Percentiles rank a stretch among this genome's conserved stretches.
These are phyloP conservation scores for Moringa oleifera DNA, from an alignment of 345 rosid species.

Conservation along the genomic window DNA sequence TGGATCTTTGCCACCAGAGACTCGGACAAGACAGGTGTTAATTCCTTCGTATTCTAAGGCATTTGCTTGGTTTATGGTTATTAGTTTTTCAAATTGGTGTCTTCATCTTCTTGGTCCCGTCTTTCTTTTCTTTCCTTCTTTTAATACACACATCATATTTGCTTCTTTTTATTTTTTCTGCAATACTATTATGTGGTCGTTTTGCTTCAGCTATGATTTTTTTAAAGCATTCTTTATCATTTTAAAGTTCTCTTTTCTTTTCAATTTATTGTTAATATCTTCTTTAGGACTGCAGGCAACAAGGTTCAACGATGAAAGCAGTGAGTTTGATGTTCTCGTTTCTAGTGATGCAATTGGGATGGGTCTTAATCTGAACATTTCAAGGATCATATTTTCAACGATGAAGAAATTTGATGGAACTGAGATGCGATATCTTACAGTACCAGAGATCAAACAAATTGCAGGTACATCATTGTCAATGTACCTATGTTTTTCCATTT, in stretches of 20 bases:
- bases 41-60: slow-evolving; percentile 15
- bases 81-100: neutral
- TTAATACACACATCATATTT: neutral
- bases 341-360: slow-evolving; percentile 98
- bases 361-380: slow-evolving; percentile 91
- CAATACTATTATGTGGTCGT: neutral
- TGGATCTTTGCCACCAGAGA: slow-evolving; percentile 89
- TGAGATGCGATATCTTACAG: slow-evolving; percentile 59
- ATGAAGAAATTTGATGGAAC: slow-evolving; percentile 72
- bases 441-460: slow-evolving; percentile 91
- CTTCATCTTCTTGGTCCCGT: neutral
- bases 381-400: slow-evolving; percentile 81
- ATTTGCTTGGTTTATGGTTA: too few relatives aligned
- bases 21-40: slow-evolving; percentile 88
- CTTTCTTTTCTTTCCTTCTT: neutral
- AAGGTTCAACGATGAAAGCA: slow-evolving; percentile 75
- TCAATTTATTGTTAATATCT: slow-evolving; percentile 15
- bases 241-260: neutral
- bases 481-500: neutral
- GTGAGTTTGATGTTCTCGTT: slow-evolving; percentile 91
- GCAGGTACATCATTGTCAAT: slow-evolving; percentile 46
- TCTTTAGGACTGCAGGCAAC: slow-evolving; percentile 68
- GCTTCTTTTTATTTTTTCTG: neutral
- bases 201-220: neutral
- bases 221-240: neutral